These are phyloP conservation scores for Calonectria hongkongensis DNA, from an alignment of 2,329 filamentous ascomycete genomes.

Conservation along the genomic window DNA sequence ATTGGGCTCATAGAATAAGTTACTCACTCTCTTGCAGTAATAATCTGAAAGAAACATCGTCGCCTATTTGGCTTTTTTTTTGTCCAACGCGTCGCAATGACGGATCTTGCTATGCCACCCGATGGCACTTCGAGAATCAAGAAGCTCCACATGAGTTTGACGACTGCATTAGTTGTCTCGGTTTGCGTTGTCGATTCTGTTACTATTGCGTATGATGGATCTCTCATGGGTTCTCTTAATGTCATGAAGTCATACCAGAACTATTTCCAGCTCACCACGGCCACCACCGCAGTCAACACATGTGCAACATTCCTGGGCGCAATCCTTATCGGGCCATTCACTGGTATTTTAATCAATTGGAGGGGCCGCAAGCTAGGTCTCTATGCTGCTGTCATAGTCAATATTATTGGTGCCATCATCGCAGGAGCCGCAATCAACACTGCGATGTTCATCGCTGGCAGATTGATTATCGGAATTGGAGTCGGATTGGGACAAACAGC, in stretches of 20 bases:
- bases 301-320: constrained; percentile 32
- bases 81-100: not conserved
- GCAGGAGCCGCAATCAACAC: constrained; percentile 27
- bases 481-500: not conserved
- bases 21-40: not conserved
- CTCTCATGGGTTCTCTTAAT: constrained; percentile 25
- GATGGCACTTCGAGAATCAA: not conserved
- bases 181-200: constrained; percentile 23
- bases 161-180: not conserved
- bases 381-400: constrained; percentile 21
- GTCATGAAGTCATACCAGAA: constrained; percentile 36
- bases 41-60: not conserved
- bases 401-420: constrained; percentile 34
- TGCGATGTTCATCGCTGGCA: constrained; percentile 37
- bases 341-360: constrained; percentile 48
- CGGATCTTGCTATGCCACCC: not conserved
- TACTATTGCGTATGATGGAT: constrained; percentile 26
- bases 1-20: not conserved
- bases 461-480: constrained; percentile 27
- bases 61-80: too few species aligned
- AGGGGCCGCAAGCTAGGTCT: constrained; percentile 21
- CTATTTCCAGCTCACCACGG: constrained; percentile 39
- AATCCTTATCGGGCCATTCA: constrained; percentile 28
- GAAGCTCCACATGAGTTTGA: constrained; percentile 16
- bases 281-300: constrained; percentile 39